These are phyloP conservation scores for Magnaporthales sp. DNA, from an alignment of 2,329 filamentous ascomycete species.

Conservation along the genomic window DNA sequence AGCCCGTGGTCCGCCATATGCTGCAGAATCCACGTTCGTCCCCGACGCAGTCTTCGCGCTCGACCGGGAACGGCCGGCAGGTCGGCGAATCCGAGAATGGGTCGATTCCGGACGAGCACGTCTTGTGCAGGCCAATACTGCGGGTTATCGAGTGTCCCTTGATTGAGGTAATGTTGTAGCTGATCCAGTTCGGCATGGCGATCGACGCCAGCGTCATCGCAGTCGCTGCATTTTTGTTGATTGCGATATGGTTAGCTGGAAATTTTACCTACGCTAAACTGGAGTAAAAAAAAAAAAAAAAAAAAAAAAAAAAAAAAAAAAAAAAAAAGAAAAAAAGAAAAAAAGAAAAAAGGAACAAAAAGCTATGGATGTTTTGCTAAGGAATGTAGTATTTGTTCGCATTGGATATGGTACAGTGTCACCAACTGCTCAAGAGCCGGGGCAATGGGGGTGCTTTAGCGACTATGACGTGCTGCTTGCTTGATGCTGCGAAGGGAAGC, in stretches of 20 bases:
- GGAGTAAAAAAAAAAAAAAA: background rate
- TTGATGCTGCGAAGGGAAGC: constrained; percentile 5
- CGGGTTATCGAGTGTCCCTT: constrained; percentile 40
- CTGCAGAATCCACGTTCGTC: constrained; percentile 73
- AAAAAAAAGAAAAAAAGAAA: no score
- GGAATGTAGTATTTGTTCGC: background rate
- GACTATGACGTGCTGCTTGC: background rate
- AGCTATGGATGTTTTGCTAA: background rate
- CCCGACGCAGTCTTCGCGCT: constrained; percentile 51
- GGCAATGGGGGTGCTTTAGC: background rate
- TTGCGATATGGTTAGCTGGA: background rate
- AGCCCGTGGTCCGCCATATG: constrained; percentile 84
- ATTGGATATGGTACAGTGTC: background rate
- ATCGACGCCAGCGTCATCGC: constrained; percentile 64
- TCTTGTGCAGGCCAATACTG: constrained; percentile 70
- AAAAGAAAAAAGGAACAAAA: no score
- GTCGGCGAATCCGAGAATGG: constrained; percentile 18
- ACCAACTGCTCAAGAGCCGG: background rate
- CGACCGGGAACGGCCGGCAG: constrained; percentile 57
- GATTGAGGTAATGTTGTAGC: constrained; percentile 46
- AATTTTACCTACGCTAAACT: background rate
- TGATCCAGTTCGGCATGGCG: constrained; percentile 62
- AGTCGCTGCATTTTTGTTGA: constrained; percentile 41
- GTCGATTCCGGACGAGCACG: constrained; percentile 63
- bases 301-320: background rate